Percentiles rank a stretch among this genome's conserved stretches.
Evolutionary conservation across 2,329 filamentous ascomycete species (phyloP).

Genomic region (Sclerotinia trifoliorum): DNA sequence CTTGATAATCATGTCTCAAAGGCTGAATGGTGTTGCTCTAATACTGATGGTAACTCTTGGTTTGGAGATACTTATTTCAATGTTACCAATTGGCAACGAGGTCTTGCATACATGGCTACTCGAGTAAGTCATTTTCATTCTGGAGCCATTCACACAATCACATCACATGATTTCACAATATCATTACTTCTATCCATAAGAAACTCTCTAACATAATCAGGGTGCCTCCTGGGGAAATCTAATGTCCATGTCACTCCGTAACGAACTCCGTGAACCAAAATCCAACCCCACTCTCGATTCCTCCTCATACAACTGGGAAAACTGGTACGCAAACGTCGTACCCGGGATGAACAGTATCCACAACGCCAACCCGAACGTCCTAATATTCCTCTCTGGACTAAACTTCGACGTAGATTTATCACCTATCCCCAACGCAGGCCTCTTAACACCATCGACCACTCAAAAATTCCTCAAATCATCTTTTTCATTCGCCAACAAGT

Average conservation of each 20-base stretch:
- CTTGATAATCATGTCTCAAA: constrained; percentile 62
- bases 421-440: constrained; percentile 25
- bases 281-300: constrained; percentile 23
- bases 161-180: not conserved
- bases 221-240: constrained; percentile 29
- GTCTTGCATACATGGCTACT: constrained; percentile 57
- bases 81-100: constrained; percentile 58
- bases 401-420: constrained; percentile 44
- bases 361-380: constrained; percentile 44
- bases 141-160: not conserved
- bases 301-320: constrained; percentile 45
- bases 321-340: constrained; percentile 47
- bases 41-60: constrained; percentile 57
- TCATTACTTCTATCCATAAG: not conserved
- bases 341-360: constrained; percentile 45
- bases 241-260: constrained; percentile 40
- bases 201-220: not conserved
- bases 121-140: constrained; percentile 46
- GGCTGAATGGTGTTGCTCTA: constrained; percentile 58
- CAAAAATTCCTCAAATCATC: constrained; percentile 41
- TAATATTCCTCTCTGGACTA: constrained; percentile 51
- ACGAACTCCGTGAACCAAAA: constrained; percentile 42
- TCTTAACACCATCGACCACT: constrained; percentile 25
- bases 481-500: constrained; percentile 45
- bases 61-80: constrained; percentile 61